Evolutionary conservation across 768 basidiomycete genomes (phyloP).

Genomic region (Crucibulum laeve): DNA sequence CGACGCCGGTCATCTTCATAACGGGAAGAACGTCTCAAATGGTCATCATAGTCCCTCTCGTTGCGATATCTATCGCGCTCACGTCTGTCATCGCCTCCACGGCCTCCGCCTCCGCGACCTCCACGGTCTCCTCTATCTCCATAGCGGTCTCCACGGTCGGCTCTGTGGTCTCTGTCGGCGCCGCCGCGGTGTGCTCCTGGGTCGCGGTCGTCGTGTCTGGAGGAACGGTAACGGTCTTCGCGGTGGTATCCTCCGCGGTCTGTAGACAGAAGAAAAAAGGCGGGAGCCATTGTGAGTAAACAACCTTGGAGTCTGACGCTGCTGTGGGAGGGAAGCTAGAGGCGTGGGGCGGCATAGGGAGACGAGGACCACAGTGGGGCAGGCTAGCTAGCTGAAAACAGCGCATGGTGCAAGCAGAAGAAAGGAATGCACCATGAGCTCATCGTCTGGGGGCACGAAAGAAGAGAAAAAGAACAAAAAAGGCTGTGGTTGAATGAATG

Average conservation of each 20-base stretch:
- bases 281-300: constrained; percentile 49
- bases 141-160: constrained; percentile 37
- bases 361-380: background rate
- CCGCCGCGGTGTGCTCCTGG: constrained; percentile 39
- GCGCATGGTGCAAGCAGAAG: constrained; percentile 49
- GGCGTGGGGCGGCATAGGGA: background rate
- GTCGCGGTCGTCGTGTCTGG: constrained; percentile 57
- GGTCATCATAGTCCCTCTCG: constrained; percentile 42
- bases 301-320: constrained; percentile 22
- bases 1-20: constrained; percentile 49
- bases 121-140: constrained; percentile 26
- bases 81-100: constrained; percentile 47
- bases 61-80: constrained; percentile 46
- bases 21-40: constrained; percentile 33
- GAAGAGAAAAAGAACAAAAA: constrained; percentile 26
- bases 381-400: constrained; percentile 66
- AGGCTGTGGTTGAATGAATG: constrained; percentile 10
- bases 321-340: background rate
- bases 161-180: constrained; percentile 50
- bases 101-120: constrained; percentile 31
- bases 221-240: constrained; percentile 64
- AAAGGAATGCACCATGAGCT: constrained; percentile 62
- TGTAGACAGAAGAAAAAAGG: constrained; percentile 35
- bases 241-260: constrained; percentile 52
- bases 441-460: constrained; percentile 39